These are phyloP conservation scores for Diutina scorzettiae DNA, from an alignment of 1,139 yeast species.

Conservation along the genomic window DNA sequence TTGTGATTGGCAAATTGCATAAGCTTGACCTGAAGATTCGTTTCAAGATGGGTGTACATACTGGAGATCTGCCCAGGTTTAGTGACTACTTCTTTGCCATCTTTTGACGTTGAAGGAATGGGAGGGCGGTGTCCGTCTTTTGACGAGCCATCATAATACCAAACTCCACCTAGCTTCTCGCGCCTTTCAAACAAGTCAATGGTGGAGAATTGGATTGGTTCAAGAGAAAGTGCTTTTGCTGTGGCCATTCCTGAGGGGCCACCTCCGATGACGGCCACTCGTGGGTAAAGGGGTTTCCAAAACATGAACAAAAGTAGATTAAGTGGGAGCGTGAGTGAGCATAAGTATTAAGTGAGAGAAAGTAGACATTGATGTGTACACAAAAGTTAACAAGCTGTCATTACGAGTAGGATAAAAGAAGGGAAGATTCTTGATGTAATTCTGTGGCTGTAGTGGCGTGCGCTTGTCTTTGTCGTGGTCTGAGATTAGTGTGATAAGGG, in stretches of 20 bases:
- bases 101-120: slow-evolving; percentile 16
- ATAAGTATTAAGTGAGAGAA: no score
- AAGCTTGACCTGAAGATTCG: slow-evolving; percentile 28
- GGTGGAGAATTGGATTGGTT: slow-evolving; percentile 18
- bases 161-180: slow-evolving; percentile 33
- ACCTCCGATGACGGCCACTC: slow-evolving; percentile 35
- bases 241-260: slow-evolving; percentile 40
- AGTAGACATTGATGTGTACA: no score
- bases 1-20: slow-evolving; percentile 31
- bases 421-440: no score
- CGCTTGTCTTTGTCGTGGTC: no score
- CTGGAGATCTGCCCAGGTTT: slow-evolving; percentile 22
- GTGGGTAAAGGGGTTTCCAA: background rate
- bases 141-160: slow-evolving; percentile 26
- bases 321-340: no score
- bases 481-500: no score
- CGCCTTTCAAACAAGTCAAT: slow-evolving; percentile 35
- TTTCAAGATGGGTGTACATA: slow-evolving; percentile 36
- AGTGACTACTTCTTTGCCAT: slow-evolving; percentile 9
- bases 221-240: slow-evolving; percentile 34
- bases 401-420: no score
- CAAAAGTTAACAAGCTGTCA: no score
- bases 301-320: no score
- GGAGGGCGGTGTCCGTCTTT: slow-evolving; percentile 15
- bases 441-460: no score